A percentile compares a stretch with the other conserved stretches of the same genome.
phyloP scores from a whole-genome alignment of 2,329 filamentous ascomycete species.

The Corinectria fuckeliana region DNA sequence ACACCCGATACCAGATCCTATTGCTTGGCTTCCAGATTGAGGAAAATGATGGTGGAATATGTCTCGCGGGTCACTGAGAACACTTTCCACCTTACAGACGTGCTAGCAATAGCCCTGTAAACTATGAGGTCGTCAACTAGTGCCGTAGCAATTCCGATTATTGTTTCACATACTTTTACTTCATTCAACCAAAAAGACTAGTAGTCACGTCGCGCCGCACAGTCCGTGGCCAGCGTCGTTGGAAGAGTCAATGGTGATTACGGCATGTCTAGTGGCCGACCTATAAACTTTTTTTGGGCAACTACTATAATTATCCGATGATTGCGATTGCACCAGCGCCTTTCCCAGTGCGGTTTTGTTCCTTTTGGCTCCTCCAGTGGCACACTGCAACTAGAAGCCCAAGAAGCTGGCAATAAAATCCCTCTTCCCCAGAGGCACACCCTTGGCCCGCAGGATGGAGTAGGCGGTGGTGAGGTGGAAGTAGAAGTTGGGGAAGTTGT shows the following conservation, averaged over 20 bases:
- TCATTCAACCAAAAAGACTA: background rate
- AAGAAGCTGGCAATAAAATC: slow-evolving; percentile 24
- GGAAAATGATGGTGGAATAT: no score
- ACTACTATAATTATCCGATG: no score
- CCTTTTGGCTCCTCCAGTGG: background rate
- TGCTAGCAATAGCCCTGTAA: no score
- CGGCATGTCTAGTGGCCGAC: background rate
- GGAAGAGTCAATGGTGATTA: background rate
- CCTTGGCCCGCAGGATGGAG: slow-evolving; percentile 26
- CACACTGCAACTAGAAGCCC: slow-evolving; percentile 1
- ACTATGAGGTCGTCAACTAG: no score
- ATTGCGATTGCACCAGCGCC: background rate
- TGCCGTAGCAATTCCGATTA: no score
- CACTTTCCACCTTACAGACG: no score
- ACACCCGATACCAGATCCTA: no score
- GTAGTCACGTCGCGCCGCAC: background rate
- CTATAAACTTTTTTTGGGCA: background rate
- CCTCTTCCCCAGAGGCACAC: slow-evolving; percentile 27
- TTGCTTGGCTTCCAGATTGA: no score
- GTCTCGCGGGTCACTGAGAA: no score
- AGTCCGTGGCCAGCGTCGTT: background rate
- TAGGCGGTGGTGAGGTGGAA: slow-evolving; percentile 28
- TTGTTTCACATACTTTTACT: background rate
- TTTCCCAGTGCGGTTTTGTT: background rate
- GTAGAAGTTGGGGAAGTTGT: slow-evolving; percentile 27